Percentiles rank a stretch among this genome's conserved stretches.
These are phyloP conservation scores for Penicillium sp. DNA, from an alignment of 2,329 filamentous ascomycete species.

Conservation along the genomic window DNA sequence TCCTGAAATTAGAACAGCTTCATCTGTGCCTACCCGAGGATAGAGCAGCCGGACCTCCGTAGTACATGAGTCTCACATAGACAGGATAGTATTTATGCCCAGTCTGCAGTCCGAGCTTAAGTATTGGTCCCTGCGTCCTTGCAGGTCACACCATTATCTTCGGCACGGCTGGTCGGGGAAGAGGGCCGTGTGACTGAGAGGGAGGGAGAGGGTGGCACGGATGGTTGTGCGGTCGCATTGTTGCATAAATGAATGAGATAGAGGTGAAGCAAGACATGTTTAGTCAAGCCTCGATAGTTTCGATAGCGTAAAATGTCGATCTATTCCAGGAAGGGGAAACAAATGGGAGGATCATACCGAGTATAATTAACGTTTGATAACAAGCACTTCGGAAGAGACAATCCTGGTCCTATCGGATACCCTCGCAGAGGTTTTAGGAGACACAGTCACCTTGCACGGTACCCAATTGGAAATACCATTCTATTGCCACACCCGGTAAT, in stretches of 20 bases:
- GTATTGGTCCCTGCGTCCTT: slow-evolving; percentile 28
- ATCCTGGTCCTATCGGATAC: not conserved
- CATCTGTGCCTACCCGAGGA: not conserved
- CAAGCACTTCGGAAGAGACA: not conserved
- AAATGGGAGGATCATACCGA: not conserved
- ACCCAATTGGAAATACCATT: not conserved
- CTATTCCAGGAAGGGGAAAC: not conserved
- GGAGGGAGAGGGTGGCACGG: slow-evolving; percentile 16
- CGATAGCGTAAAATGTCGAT: not conserved
- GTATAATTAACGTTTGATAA: not conserved
- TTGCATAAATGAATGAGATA: slow-evolving; percentile 8
- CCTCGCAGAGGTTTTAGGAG: not conserved
- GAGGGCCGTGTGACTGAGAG: slow-evolving; percentile 18
- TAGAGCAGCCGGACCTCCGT: not conserved
- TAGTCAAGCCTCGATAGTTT: not conserved
- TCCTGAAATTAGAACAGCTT: not conserved
- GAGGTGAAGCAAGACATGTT: slow-evolving; percentile 1
- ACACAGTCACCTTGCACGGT: not conserved
- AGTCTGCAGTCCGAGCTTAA: slow-evolving; percentile 15
- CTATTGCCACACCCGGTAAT: not conserved
- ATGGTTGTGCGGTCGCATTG: slow-evolving; percentile 17
- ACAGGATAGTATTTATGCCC: not conserved
- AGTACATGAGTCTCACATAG: not conserved
- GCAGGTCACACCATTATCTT: slow-evolving; percentile 25
- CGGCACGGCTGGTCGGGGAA: slow-evolving; percentile 18